A percentile compares a stretch with the other conserved stretches of the same genome.
Evolutionary conservation across 2,329 filamentous ascomycete species (phyloP).

Genomic region (Talaromyces piceae): DNA sequence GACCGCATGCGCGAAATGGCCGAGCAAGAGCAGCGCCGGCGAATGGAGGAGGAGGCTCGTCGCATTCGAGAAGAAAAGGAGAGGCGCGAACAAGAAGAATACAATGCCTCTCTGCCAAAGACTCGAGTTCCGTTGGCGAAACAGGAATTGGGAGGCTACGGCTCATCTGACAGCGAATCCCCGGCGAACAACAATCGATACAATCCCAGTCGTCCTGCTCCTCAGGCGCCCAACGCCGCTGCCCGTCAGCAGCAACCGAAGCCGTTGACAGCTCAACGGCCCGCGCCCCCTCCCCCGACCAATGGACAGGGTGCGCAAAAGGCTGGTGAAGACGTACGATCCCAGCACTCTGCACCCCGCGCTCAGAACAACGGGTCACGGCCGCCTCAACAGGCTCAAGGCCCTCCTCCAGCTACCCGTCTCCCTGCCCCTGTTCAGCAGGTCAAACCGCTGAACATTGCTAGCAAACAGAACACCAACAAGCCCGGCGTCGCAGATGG

Average conservation of each 20-base stretch:
- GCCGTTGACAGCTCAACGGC: conserved; percentile 64
- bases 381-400: conserved; percentile 30
- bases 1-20: conserved; percentile 52
- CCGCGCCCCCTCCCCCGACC: conserved; percentile 66
- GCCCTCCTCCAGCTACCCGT: conserved; percentile 47
- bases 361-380: conserved; percentile 40
- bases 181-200: conserved; percentile 53
- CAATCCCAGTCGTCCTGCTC: conserved; percentile 77
- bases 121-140: conserved; percentile 72
- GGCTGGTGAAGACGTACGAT: conserved; percentile 22
- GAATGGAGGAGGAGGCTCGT: conserved; percentile 49
- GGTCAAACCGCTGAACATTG: conserved; percentile 74
- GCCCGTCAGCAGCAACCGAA: conserved; percentile 46
- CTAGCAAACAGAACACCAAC: conserved; percentile 51
- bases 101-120: conserved; percentile 84
- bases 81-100: conserved; percentile 72
- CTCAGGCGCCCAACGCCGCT: conserved; percentile 56
- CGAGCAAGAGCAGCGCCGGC: conserved; percentile 41
- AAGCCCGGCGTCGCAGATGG: conserved; percentile 50
- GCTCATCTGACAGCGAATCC: conserved; percentile 41
- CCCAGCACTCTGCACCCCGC: conserved; percentile 35
- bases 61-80: conserved; percentile 50
- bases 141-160: conserved; percentile 75
- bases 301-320: conserved; percentile 20
- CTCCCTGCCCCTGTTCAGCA: conserved; percentile 48